Conservation (phyloP, 2,329 filamentous ascomycete species). For the Aplosporella prunicola region DNA sequence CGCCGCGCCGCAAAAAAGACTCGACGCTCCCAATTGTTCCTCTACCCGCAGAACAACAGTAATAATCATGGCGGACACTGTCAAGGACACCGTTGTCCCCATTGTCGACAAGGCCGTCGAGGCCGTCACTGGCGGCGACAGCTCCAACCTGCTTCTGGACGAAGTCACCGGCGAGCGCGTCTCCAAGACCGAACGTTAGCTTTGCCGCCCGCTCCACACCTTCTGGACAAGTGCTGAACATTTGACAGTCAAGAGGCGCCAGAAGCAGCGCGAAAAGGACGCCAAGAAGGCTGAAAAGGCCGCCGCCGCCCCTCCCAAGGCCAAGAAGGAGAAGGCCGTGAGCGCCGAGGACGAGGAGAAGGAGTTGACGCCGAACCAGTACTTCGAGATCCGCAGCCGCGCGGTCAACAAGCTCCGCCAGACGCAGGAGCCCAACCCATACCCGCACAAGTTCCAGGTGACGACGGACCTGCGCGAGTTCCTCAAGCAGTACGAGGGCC, state of each 20-base stretch:
- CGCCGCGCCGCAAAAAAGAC: constrained; percentile 7
- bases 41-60: background rate
- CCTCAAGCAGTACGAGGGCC: constrained; percentile 62
- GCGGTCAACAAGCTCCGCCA: constrained; percentile 67
- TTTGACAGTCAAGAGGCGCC: constrained; percentile 77
- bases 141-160: constrained; percentile 67
- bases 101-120: constrained; percentile 48
- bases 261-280: constrained; percentile 82
- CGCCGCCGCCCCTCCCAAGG: constrained; percentile 53
- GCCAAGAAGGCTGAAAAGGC: constrained; percentile 84
- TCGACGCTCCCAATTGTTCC: constrained; percentile 4
- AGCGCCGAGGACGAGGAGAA: constrained; percentile 55
- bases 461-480: constrained; percentile 77
- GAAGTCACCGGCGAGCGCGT: constrained; percentile 83
- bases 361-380: constrained; percentile 73
- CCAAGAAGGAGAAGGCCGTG: constrained; percentile 52
- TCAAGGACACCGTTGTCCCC: constrained; percentile 59
- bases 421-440: constrained; percentile 64
- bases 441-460: constrained; percentile 82
- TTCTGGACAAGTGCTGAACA: constrained; percentile 16
- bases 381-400: constrained; percentile 91
- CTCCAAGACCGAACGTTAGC: constrained; percentile 38
- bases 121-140: constrained; percentile 45
- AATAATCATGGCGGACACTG: constrained; percentile 21
- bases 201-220: background rate